Conservation (phyloP, 2,329 filamentous ascomycete species). For the Helminthosporium solani region DNA sequence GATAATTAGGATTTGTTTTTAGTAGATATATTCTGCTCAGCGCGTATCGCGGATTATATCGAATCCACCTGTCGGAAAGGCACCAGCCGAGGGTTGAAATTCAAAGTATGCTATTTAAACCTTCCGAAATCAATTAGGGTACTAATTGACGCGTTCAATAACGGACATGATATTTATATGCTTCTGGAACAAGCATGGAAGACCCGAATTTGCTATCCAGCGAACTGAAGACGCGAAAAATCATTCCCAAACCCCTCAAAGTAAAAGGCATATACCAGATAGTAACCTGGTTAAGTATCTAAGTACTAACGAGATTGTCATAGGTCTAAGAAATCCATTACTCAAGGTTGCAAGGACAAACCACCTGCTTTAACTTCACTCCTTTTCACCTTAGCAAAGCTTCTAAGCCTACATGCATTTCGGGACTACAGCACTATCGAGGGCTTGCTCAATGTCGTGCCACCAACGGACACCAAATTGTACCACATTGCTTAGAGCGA, state of each 20-base stretch:
- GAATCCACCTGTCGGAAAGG: conserved; percentile 12
- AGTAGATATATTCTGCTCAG: conserved; percentile 14
- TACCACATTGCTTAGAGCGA: conserved; percentile 9
- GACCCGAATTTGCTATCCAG: conserved; percentile 17
- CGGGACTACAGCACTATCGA: conserved; percentile 14
- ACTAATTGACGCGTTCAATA: conserved; percentile 3
- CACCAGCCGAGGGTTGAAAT: conserved; percentile 14
- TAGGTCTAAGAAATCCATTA: conserved; percentile 12
- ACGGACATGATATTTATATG: conserved; percentile 16
- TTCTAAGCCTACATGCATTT: conserved; percentile 12
- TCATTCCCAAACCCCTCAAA: conserved; percentile 8
- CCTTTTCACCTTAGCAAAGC: conserved; percentile 10
- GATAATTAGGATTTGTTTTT: conserved; percentile 12
- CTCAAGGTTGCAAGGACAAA: conserved; percentile 6
- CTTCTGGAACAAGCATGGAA: conserved; percentile 16
- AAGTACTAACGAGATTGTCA: conserved; percentile 8
- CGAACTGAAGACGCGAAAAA: conserved; percentile 17
- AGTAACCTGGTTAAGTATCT: no score
- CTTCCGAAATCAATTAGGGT: conserved; percentile 1
- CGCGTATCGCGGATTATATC: conserved; percentile 17
- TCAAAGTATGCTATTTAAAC: conserved; percentile 10
- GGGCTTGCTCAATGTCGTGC: conserved; percentile 7
- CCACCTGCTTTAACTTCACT: conserved; percentile 13
- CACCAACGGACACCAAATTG: conserved; percentile 10
- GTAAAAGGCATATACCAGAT: conserved; percentile 10